Base-by-base conservation (phyloP, 768 basidiomycete genomes). In the Leucocoprinus leucothites region DNA sequence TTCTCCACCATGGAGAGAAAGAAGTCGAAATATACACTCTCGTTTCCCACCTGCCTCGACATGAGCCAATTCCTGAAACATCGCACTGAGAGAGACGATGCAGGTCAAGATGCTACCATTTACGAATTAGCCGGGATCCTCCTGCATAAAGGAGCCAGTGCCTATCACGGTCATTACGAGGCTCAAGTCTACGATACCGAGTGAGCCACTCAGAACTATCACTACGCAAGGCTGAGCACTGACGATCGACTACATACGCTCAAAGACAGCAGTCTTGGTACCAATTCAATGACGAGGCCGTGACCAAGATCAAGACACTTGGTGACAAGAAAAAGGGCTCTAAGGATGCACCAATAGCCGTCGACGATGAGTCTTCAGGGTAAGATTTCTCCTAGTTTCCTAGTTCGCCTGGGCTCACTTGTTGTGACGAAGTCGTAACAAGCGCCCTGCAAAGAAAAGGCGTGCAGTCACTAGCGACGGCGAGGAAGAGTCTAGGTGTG, bases 151-250 rank as follows among this genome's bases (percentile, higher is more conserved):
- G 96, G 96, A 3, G 63, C 81, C n/a, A 94, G 91, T 67, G 96
- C 95, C 28, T 90, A 97, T 71, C 86, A 89, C 60, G 91, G 91
- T 3, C 91, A 94, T 66, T 94, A 94, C 64, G 89, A 91, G 67
- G 90, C 89, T 13, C 89, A 92, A 64, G 89, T 92, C 18, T 84
- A 84, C 62, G 90, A 94, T 65, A 70, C 71, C 19, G 69, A 71
- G 91, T 94, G 63, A 53, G 84, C 72, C 44, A 5, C 31, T 5
- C 16, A 8, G 6, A n/a, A 24, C 66, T 41, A 18, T 59, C 44
- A 34, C 21, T 28, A 19, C 14, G 3, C 22, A 36, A 9, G 45
- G 34, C 46, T 13, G 8, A 9, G n/a, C 18, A 13, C 41, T 46
- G n/a, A 58, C 46, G 9, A 46, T 2, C 18, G 16, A 38, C 9